phyloP scores from a whole-genome alignment of 495 filamentous ascomycete species.

The Talaromyces wortmannii region DNA sequence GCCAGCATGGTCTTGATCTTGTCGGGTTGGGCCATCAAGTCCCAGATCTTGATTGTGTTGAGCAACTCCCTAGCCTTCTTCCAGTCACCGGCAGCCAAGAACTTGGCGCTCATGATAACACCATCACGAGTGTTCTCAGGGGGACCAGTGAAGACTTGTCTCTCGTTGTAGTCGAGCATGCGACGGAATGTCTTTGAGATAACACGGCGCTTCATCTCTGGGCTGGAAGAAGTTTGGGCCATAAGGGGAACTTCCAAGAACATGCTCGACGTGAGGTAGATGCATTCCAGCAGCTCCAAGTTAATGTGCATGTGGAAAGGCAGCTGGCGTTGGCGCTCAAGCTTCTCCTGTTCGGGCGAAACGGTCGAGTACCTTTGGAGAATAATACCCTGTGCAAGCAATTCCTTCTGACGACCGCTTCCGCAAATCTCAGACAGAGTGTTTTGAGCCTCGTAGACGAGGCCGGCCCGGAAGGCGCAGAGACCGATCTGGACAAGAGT shows the following conservation, averaged over 20 bases:
- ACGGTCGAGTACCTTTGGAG: conserved; percentile 94
- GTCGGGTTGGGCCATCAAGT: conserved; percentile 78
- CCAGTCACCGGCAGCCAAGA: conserved; percentile 94
- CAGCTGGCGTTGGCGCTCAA: conserved; percentile 92
- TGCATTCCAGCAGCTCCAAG: conserved; percentile 93
- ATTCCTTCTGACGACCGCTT: conserved; percentile 93
- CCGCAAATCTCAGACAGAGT: conserved; percentile 97
- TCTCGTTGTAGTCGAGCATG: conserved; percentile 98
- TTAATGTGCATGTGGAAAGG: conserved; percentile 99
- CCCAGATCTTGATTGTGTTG: conserved; percentile 98
- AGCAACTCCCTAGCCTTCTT: conserved; percentile 91
- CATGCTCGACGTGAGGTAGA: conserved; percentile 98
- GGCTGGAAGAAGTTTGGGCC: conserved; percentile 90
- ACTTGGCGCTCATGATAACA: conserved; percentile 97
- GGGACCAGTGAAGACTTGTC: conserved; percentile 97
- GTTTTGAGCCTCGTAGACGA: conserved; percentile 95
- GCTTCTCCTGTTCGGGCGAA: conserved; percentile 91
- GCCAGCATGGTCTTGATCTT: conserved; percentile 95
- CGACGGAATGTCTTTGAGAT: conserved; percentile 99
- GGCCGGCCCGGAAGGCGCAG: conserved; percentile 92
- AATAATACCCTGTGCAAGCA: conserved; percentile 95
- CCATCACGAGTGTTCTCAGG: conserved; percentile 98
- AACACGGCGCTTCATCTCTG: conserved; percentile 93
- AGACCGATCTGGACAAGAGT: conserved; percentile 97
- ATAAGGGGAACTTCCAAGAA: conserved; percentile 95